A percentile compares a stretch with the other conserved stretches of the same genome.
These are phyloP conservation scores for Penicillium sp. DNA, from an alignment of 2,329 filamentous ascomycete genomes.

Conservation along the genomic window DNA sequence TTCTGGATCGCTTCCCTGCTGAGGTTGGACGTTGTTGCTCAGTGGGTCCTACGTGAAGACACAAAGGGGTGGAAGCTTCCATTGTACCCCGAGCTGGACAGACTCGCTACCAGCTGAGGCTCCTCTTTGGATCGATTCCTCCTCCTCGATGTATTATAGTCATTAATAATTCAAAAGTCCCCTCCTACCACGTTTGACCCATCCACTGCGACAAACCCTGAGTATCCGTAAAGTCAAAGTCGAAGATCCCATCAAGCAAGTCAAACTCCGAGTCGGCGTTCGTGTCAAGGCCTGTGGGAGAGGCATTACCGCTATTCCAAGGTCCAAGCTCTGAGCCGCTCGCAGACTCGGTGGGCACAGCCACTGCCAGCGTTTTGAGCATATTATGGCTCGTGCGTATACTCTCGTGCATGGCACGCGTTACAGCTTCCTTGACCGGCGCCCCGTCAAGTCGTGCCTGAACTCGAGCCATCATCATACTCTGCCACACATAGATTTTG, in stretches of 20 bases:
- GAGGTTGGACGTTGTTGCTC: slow-evolving; percentile 40
- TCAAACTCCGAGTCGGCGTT: slow-evolving; percentile 6
- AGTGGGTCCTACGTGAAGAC: slow-evolving; percentile 38
- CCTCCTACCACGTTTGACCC: background rate
- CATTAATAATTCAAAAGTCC: background rate
- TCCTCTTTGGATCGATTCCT: background rate
- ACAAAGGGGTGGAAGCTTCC: slow-evolving; percentile 45
- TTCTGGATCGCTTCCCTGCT: slow-evolving; percentile 38
- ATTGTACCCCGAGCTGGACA: slow-evolving; percentile 31
- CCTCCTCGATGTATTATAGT: background rate
- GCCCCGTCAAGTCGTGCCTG: slow-evolving; percentile 23
- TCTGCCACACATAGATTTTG: slow-evolving; percentile 35
- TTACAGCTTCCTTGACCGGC: slow-evolving; percentile 9
- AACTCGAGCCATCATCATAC: slow-evolving; percentile 31
- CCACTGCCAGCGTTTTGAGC: background rate
- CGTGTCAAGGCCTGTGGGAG: background rate
- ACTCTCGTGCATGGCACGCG: slow-evolving; percentile 8
- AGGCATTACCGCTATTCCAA: background rate
- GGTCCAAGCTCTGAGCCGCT: background rate
- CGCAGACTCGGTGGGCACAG: background rate
- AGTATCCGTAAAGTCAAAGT: background rate
- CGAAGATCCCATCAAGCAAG: slow-evolving; percentile 2
- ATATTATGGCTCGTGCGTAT: slow-evolving; percentile 11
- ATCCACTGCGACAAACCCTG: background rate
- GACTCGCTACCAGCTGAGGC: background rate